Conservation (phyloP, 192 early-diverging fungal genomes). For the Umbelopsis sp. region DNA sequence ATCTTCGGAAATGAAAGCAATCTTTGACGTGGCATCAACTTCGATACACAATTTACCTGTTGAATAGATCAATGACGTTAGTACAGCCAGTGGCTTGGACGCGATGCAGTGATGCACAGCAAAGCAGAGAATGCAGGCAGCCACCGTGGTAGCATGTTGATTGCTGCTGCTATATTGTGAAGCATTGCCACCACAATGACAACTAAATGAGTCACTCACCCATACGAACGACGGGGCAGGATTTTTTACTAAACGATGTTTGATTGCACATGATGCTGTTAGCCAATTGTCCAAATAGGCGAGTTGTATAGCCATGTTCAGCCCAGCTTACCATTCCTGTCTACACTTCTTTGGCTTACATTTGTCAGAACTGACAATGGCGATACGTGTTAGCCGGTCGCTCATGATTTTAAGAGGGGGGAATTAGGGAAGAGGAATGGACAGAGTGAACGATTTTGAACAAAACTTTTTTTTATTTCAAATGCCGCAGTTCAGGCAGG, state of each 20-base stretch:
- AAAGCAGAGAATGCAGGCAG: neutral
- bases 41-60: constrained; percentile 94
- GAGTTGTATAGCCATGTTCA: neutral
- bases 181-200: too few relatives aligned
- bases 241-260: constrained; percentile 65
- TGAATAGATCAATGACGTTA: constrained; percentile 15
- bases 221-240: constrained; percentile 96
- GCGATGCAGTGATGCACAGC: neutral
- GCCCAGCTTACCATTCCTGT: constrained; percentile 77
- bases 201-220: constrained; percentile 58
- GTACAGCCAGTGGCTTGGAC: constrained; percentile 13
- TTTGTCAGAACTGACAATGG: constrained; percentile 92
- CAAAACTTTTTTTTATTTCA: constrained; percentile 20
- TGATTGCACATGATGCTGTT: neutral
- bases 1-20: constrained; percentile 91
- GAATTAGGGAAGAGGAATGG: constrained; percentile 9
- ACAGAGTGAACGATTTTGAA: neutral
- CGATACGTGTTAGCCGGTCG: constrained; percentile 90
- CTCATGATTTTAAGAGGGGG: constrained; percentile 58
- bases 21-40: constrained; percentile 83
- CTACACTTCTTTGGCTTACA: constrained; percentile 99
- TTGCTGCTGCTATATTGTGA: too few relatives aligned
- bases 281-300: neutral
- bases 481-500: neutral
- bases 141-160: neutral